Evolutionary conservation across 148 eudicot genomes (phyloP), one percentile per base, ranked within the genome.

Genomic region (Polygonum maritimum): DNA sequence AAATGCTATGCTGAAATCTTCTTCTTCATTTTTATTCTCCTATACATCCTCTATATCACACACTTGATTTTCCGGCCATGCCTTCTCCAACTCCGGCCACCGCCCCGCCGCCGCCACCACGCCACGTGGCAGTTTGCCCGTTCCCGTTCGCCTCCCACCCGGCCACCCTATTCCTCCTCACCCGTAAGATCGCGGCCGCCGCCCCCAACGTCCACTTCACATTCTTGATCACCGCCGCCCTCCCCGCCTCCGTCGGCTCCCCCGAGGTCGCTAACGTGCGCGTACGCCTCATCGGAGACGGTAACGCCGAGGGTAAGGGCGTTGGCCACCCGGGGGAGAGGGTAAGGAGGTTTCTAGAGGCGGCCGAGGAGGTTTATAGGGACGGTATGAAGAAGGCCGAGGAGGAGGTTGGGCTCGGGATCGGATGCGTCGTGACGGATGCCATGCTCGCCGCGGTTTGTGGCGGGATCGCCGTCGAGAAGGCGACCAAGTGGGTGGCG

Each of bases 101-200:
- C 18, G n/a, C 18, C n/a, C 3, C 54, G n/a, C 16, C 55, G 14
- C 55, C 55, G 3, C 62, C 62, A 55, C 47, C 5, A 21, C 65
- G 33, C 40, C 89, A 86, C 49, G 79, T 86, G 2, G 87, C 81
- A 3, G 87, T 79, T 14, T 51, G 76, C 9, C 82, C 83, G 5
- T 86, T 86, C 71, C 89, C 89, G 1, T 86, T 82, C 63, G 83
- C 82, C 60, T 73, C 85, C 21, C 89, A 86, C 72, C 75, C 83
- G 41, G 73, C 78, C 2, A 79, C 83, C 38, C 81, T 86, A 22
- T 76, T 82, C 16, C 60, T 45, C 62, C 83, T 84, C 18, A 67
- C 71, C 48, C 80, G 71, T 3, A 75, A 80, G 4, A 67, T 84
- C 2, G 85, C 87, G 11, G 49, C 78, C 57, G 74, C 85, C 2